Base-by-base conservation (phyloP, 106 monocot genomes). In the Acorus gramineus region DNA sequence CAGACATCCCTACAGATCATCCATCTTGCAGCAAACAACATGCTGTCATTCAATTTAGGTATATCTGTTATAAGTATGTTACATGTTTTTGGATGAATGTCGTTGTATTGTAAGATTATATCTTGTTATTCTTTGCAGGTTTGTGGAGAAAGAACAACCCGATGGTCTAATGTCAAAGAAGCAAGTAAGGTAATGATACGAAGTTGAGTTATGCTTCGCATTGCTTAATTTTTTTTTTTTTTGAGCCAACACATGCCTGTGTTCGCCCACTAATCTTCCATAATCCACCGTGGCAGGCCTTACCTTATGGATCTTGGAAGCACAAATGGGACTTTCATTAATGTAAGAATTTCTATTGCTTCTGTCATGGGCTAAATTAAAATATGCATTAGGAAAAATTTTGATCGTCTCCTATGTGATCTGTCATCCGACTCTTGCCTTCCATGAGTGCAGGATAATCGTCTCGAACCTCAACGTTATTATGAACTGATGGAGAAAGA, bases 1-100 rank as follows among this genome's bases (percentile, higher is more conserved):
- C 95, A 56, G 95, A 96, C 70, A 75, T 96, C 53, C 87, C 95
- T 14, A 96, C 95, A 44, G 95, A 96, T 74, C 90, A 96, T 73
- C 95, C 95, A 9, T 96, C 95, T 52, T 96, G 95, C 71, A 96
- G 90, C 71, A 96, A 96, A 60, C 95, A 96, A 59, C 95, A 96
- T 85, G 87, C 95, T 43, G 90, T 96, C 69, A 72, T 96, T 68
- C 95, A 96, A 65, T 90, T 76, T 56, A 84, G 94, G 94, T 87
- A 73, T 8, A 47, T 50, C 47, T 53, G 28, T 28, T 28, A 28
- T 28, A 28, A 28, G 28, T 28, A 28, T 28, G 28, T 28, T 28
- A 28, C 28, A 28, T 28, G 28, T 28, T 28, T 28, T 28, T 28
- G 28, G 28, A 28, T 28, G 28, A 28, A 28, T 28, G 28, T 28